Percentiles rank a stretch among this genome's conserved stretches.
These are phyloP conservation scores for Cicer cuneatum DNA, from an alignment of 306 rosid genomes.

Conservation along the genomic window DNA sequence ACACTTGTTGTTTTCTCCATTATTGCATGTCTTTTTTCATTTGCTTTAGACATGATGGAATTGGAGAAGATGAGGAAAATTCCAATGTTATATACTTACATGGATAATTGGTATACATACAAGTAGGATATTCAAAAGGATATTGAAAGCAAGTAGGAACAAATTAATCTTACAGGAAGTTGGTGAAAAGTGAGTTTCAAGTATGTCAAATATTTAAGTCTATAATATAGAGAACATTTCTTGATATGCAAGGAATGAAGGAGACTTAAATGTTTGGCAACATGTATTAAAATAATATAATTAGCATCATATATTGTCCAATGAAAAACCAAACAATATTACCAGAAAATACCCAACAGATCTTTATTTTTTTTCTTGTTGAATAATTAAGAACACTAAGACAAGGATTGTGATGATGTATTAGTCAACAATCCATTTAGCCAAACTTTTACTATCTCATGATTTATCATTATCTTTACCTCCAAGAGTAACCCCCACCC, in stretches of 20 bases:
- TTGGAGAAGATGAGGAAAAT: conserved; percentile 33
- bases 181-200: conserved; percentile 84
- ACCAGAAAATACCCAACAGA: not conserved
- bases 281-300: not conserved
- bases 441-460: not conserved
- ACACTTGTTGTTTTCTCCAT: conserved; percentile 59
- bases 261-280: conserved; percentile 32
- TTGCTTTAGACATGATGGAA: conserved; percentile 56
- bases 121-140: not conserved
- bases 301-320: not conserved
- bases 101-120: conserved; percentile 24
- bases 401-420: conserved; percentile 29
- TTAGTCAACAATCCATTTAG: conserved; percentile 36
- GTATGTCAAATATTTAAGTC: conserved; percentile 45
- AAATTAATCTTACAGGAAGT: conserved; percentile 50
- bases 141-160: conserved; percentile 20
- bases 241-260: conserved; percentile 5
- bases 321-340: not conserved
- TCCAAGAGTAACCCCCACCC: not conserved
- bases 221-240: not conserved
- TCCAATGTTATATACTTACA: not conserved
- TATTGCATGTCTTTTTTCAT: conserved; percentile 55
- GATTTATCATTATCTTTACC: not conserved
- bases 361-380: not conserved
- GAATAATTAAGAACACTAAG: conserved; percentile 25